A percentile compares a stretch with the other conserved stretches of the same genome.
Conservation (phyloP, 192 early-diverging fungal species). For the Gryganskiella cystojenkinii region DNA sequence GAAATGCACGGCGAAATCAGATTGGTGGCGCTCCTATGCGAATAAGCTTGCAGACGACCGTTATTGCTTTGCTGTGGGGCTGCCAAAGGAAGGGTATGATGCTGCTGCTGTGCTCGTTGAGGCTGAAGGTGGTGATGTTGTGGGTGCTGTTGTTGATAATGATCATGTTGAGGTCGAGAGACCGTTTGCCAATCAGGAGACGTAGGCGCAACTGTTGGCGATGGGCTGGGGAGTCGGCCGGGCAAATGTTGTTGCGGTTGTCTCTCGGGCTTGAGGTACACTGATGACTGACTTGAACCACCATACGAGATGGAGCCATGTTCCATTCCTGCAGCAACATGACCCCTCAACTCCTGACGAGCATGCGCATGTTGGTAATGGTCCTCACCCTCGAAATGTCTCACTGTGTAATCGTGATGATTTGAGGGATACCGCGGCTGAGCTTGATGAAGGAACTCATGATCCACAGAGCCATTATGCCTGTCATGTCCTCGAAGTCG, state of each 20-base stretch:
- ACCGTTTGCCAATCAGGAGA: slow-evolving; percentile 25
- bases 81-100: neutral
- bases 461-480: slow-evolving; percentile 3
- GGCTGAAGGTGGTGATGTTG: too few relatives aligned
- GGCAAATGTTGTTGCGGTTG: neutral
- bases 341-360: too few relatives aligned
- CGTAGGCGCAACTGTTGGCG: slow-evolving; percentile 15
- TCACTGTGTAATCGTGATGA: too few relatives aligned
- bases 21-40: too few relatives aligned
- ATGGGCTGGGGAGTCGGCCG: slow-evolving; percentile 28
- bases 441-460: neutral
- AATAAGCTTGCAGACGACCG: too few relatives aligned
- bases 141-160: slow-evolving; percentile 8
- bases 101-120: neutral
- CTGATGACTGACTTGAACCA: neutral
- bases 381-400: too few relatives aligned
- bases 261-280: neutral
- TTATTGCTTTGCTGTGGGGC: too few relatives aligned
- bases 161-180: neutral
- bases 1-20: slow-evolving; percentile 17
- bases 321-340: too few relatives aligned
- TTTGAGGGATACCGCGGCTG: too few relatives aligned
- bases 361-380: too few relatives aligned
- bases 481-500: too few relatives aligned
- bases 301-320: neutral